Conservation (phyloP, 225 moss, liverwort and hornwort genomes). For the Sphagnum tenellum region DNA sequence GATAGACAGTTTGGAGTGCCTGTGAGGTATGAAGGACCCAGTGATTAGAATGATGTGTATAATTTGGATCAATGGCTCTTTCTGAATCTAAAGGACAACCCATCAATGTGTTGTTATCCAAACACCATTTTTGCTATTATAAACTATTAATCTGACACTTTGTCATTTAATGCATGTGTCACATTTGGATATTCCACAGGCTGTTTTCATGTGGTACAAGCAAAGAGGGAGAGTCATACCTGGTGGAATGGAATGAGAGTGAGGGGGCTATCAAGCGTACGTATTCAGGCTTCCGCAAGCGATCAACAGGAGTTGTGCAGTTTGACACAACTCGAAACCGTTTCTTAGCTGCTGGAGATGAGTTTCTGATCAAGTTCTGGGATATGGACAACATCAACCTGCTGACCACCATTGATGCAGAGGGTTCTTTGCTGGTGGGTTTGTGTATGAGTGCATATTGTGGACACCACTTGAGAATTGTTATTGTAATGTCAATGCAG, state of each 20-base stretch:
- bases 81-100: no score
- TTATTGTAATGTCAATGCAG: no score
- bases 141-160: background rate
- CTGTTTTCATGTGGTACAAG: constrained; percentile 98
- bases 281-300: constrained; percentile 89
- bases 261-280: constrained; percentile 99
- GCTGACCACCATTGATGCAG: constrained; percentile 85
- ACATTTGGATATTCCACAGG: constrained; percentile 21
- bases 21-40: no score
- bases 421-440: constrained; percentile 81
- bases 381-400: constrained; percentile 91
- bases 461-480: no score
- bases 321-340: constrained; percentile 96
- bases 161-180: background rate
- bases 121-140: no score
- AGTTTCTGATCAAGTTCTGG: constrained; percentile 97
- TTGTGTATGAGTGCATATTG: background rate
- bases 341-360: constrained; percentile 92
- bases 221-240: constrained; percentile 90
- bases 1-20: no score
- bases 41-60: no score
- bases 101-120: no score
- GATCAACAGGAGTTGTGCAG: constrained; percentile 91
- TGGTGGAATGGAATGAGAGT: constrained; percentile 99
- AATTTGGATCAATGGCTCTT: no score